Base-by-base conservation (phyloP, 371 early-diverging fungal species). In the Apophysomyces ossiformis region DNA sequence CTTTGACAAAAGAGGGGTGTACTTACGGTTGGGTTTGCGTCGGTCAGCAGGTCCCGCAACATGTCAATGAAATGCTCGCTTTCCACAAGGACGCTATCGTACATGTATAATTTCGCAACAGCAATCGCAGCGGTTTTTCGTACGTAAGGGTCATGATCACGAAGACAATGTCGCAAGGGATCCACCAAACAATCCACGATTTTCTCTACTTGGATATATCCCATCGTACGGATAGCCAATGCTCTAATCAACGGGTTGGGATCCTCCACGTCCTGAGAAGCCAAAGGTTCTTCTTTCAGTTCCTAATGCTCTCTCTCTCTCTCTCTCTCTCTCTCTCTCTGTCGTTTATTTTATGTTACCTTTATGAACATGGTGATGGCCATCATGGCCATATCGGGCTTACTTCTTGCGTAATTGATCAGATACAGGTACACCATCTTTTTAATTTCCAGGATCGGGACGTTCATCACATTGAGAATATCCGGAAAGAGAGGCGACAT, bases 291-390 rank as follows among this genome's bases (percentile, higher is more conserved):
- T 18, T 35, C 15, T 35, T 13, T 12, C 3, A 41, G 18, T 4
- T 7, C 18, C 37, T 21, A 21, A 65, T 26, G 2, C 9, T 38
- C 58, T 26, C 57, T 12, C 2, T 2, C 18, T 37, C 9, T 45
- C 38, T 54, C 3, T 15, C 9, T 38, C 58, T 26, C 57, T 12
- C 2, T 2, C 18, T 37, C 9, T 45, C 38, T 54, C 3, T 15
- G n/a, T n/a, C n/a, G n/a, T 16, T 41, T 16, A 21, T 64, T 21
- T 9, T 45, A 15, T 32, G 57, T 66, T 79, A 95, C 94, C 85
- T 95, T 95, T 44, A 96, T 93, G 83, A 99, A 98, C 39, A 97
- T 96, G 70, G 96, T 97, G 32, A 99, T 93, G 13, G 98, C 98
- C 63, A 97, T 84, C 77, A 97, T 95, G 35, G 96, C 99, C 67